Conservation (phyloP, 2,329 filamentous ascomycete species). For the Colletotrichum sp. region DNA sequence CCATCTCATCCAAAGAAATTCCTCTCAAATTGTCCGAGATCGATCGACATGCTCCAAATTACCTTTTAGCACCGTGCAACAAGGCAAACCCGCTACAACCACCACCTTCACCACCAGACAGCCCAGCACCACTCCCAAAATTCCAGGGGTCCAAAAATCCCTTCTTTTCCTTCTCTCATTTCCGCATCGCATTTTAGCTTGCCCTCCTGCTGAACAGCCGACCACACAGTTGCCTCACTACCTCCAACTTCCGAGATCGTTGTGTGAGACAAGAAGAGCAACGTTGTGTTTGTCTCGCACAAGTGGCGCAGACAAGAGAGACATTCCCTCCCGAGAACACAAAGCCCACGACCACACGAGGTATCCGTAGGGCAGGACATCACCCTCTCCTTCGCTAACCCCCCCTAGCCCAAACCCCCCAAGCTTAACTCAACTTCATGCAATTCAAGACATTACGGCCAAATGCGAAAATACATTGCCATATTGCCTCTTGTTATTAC, state of each 20-base stretch:
- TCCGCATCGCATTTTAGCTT: not conserved
- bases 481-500: not conserved
- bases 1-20: slow-evolving; percentile 8
- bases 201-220: not conserved
- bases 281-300: not conserved
- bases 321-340: not conserved
- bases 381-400: not conserved
- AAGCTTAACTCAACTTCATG: slow-evolving; percentile 19
- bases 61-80: not conserved
- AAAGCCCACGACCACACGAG: not conserved
- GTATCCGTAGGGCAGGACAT: not conserved
- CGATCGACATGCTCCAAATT: slow-evolving; percentile 17
- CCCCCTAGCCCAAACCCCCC: not conserved
- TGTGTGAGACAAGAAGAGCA: not conserved
- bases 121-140: not conserved
- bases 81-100: not conserved
- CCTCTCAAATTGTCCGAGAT: slow-evolving; percentile 20
- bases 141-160: not conserved
- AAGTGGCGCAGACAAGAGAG: not conserved
- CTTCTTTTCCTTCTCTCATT: not conserved
- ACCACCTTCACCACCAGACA: not conserved
- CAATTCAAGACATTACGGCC: not conserved
- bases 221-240: not conserved
- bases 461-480: not conserved
- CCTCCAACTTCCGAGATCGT: not conserved